Base-by-base conservation (phyloP, 345 rosid genomes). In the Theobroma cacao region DNA sequence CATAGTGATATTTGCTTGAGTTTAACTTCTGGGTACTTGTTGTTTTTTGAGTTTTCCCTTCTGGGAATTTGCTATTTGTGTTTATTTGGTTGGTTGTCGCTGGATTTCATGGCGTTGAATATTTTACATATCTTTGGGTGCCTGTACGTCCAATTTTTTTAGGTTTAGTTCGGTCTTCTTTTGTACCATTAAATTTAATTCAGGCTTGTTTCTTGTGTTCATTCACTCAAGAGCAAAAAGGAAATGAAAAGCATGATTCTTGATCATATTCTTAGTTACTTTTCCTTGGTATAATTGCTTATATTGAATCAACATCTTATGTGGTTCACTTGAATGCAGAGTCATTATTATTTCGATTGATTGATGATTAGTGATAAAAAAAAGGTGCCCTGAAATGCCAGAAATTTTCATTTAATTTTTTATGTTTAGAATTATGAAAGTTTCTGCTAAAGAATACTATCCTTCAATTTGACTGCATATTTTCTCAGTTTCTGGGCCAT, bases 61-160 rank as follows among this genome's bases (percentile, higher is more conserved):
- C 36, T 74, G 74, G 74, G 78, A 41, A 53, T 72, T 53, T 52
- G 55, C 22, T 59, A 40, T 31, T 74, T 22, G 20, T 74, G 70
- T 41, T 65, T 28, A 10, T 65, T 14, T 40, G 56, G 28, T 22
- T 52, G 22, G 33, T 53, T 14, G n/a, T 55, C 15, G 69, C 24
- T 79, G 74, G 28, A 28, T 69, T 69, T 43, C 52, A 33, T 74
- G 60, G 74, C 47, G 55, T n/a, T 72, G 14, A 53, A 17, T 4
- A 31, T 70, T 15, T 26, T 24, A 3, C 43, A 50, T 50, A 31
- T 70, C 30, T 26, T 7, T 26, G 11, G 52, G 3, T 24, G 53
- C 52, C 24, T 15, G 6, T 24, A 24, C 45, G 36, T 68, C 52
- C 74, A 15, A 7, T n/a, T 28, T 69, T 41, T 69, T 45, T 26